Conservation (phyloP, 1,284 basidiomycete genomes). For the Ganoderma leucocontextum region DNA sequence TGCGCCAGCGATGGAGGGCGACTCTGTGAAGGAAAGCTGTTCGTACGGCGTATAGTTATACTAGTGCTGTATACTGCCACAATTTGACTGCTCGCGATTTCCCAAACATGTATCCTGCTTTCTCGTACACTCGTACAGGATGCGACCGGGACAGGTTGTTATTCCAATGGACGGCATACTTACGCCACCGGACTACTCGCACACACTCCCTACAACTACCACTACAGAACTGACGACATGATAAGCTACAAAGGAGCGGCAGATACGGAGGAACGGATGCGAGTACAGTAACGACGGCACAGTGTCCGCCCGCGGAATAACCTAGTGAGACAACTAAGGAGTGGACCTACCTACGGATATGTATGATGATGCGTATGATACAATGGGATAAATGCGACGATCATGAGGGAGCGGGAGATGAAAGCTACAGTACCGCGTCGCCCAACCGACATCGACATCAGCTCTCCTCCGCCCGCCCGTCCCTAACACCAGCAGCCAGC, state of each 20-base stretch:
- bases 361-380: background rate
- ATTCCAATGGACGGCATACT: constrained; percentile 5
- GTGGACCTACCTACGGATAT: constrained; percentile 2
- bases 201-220: background rate
- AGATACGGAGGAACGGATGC: background rate
- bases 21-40: too few species aligned
- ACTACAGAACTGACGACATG: background rate
- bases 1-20: too few species aligned
- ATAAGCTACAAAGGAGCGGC: background rate
- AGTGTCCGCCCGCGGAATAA: constrained; percentile 6
- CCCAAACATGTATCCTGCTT: too few species aligned
- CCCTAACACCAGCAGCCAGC: background rate
- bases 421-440: too few species aligned
- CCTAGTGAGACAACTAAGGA: constrained; percentile 2
- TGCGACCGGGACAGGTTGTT: background rate
- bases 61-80: too few species aligned
- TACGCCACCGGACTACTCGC: background rate
- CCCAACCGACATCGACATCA: background rate
- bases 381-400: background rate
- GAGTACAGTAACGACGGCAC: background rate
- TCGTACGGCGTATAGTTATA: too few species aligned
- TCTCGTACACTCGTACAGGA: background rate
- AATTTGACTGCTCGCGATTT: too few species aligned
- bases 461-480: background rate
- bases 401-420: too few species aligned